Evolutionary conservation across 352 stramenopile species (phyloP).

Genomic region (Pelagophyceae sp.): DNA sequence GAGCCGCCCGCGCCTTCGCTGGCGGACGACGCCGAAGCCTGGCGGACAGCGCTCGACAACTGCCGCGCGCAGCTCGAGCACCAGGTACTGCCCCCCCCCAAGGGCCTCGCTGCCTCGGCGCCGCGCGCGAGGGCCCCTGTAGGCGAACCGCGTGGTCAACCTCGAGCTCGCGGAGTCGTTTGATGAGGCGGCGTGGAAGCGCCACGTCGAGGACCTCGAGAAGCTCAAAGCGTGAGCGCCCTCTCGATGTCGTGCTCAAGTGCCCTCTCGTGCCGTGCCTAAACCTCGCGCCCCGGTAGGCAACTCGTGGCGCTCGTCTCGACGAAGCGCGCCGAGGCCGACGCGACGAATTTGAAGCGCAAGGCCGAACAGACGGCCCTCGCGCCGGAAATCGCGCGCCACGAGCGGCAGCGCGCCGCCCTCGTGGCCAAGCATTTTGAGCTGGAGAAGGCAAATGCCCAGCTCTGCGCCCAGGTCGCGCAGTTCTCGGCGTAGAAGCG

Average conservation of each 20-base stretch:
- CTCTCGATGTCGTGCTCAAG: no score
- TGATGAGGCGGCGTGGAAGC: background rate
- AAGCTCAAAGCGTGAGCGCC: background rate
- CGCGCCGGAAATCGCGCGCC: background rate
- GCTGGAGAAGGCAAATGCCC: background rate
- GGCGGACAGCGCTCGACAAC: background rate
- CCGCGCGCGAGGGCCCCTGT: background rate
- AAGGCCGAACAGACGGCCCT: background rate
- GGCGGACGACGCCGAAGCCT: background rate
- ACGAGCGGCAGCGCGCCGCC: background rate
- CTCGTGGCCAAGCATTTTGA: background rate
- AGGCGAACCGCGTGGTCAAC: slow-evolving; percentile 19
- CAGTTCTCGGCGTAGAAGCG: no score
- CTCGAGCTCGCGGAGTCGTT: slow-evolving; percentile 18
- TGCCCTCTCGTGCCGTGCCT: no score
- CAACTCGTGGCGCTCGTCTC: background rate
- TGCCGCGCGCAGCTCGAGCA: slow-evolving; percentile 3
- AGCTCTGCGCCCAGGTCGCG: background rate
- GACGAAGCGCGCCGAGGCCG: background rate
- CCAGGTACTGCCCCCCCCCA: background rate
- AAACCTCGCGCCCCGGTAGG: no score
- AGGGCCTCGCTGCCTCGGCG: background rate
- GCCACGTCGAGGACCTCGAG: slow-evolving; percentile 14
- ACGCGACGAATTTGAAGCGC: background rate
- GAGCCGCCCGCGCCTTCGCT: background rate